Evolutionary conservation across 345 rosid genomes (phyloP), one percentile per base, ranked within the genome.

Genomic region (Gossypium australe): DNA sequence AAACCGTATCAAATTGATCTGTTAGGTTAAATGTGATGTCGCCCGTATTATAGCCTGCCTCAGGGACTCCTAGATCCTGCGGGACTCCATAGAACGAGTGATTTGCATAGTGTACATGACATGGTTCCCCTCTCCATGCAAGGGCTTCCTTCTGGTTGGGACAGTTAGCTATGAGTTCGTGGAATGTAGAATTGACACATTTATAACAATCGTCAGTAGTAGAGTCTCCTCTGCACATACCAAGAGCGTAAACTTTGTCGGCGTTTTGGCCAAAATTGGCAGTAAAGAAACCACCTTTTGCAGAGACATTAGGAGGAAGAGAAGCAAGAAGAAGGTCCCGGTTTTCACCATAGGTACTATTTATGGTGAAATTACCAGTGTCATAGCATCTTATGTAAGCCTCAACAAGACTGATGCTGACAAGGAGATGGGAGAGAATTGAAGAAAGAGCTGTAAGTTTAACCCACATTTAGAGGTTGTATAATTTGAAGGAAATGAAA

Each of bases 191-290:
- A 10, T 13, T 10, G 48, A 79, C 29, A 16, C 72, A 77, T 0
- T 14, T 10, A 9, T 12, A 43, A 16, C 81, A 81, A 1, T 4
- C 47, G 0, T 61, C 64, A 0, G 22, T 0, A 1, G 25, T 0
- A 38, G 27, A 1, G 29, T 81, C 84, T 8, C 82, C 79, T 27
- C 78, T 71, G 66, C 81, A 84, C 10, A 78, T 70, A 0, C 70
- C 84, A 49, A 71, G 8, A 16, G 71, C 75, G 9, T 79, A 65
- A 8, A 71, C 81, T 71, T 49, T 71, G 70, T 80, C 43, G 12
- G 68, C 41, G 22, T 44, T 7, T 65, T 73, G 64, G 5, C 86
- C 81, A 2, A 58, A 1, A 0, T 70, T 51, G 7, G 22, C 4
- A 47, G 18, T 68, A 45, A 77, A 77, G 49, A 79, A 81, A 3